Base-by-base conservation (phyloP, 2,329 filamentous ascomycete species). In the Dothidotthia symphoricarpi region DNA sequence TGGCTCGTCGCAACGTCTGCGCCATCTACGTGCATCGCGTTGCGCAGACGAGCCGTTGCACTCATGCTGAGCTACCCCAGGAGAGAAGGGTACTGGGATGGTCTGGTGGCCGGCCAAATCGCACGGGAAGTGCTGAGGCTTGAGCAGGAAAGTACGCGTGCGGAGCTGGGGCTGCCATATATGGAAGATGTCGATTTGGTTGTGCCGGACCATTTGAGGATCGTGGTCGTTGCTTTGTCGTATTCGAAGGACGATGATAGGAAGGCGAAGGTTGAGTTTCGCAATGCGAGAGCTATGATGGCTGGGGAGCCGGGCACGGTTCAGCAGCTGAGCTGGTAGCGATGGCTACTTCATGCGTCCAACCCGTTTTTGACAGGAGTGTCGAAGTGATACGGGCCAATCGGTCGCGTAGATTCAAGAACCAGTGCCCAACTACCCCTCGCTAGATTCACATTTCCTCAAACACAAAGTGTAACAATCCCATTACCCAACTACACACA, bases 91-190 rank as follows among this genome's bases (percentile, higher is more conserved):
- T 2, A 85, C 80, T 59, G 70, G 65, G 28, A 73, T 78, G 54
- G 82, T 77, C 1, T 86, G 73, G 57, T 87, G 77, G 83, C 80
- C 79, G 64, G 60, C 0, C 41, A 50, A 15, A 49, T 66, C 16
- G 62, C 58, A 3, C 46, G 41, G 32, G 53, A 56, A 32, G 43
- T 47, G 5, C 45, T 63, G 41, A 39, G 28, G 15, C 22, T 64
- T 13, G 62, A 66, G 33, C 55, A 66, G 40, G 45, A 45, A 26
- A 51, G 46, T 14, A 31, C 47, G 11, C 37, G 53, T 19, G 47
- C 38, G 8, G 45, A 49, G 19, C 16, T 47, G 27, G 47, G 48
- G 7, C 11, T 40, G 16, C 11, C 25, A 3, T 15, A 33, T 3
- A 26, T 13, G n/a, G 14, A 36, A 4, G 10, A n/a, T 6, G 32